Percentiles rank a stretch among this genome's conserved stretches.
phyloP scores from a whole-genome alignment of 331 rosid genomes.

The Malus hybrid region DNA sequence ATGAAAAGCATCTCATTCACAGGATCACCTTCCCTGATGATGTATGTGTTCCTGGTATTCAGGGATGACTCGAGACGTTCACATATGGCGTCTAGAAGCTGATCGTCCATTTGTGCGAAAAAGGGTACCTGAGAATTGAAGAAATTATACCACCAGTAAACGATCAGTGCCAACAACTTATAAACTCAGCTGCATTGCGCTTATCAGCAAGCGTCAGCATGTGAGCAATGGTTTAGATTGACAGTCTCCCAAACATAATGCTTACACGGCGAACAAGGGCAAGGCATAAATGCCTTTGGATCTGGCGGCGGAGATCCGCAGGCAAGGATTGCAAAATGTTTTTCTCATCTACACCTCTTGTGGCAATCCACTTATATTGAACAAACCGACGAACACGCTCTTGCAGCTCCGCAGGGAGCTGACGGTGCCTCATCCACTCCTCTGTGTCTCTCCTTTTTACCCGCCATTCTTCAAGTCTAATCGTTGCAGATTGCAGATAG shows the following conservation, averaged over 20 bases:
- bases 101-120: constrained; percentile 85
- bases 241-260: neutral
- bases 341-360: constrained; percentile 89
- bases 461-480: constrained; percentile 91
- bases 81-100: constrained; percentile 82
- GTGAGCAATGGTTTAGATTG: neutral
- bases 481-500: constrained; percentile 70
- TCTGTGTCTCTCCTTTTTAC: constrained; percentile 74
- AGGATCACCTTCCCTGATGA: constrained; percentile 75
- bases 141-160: neutral
- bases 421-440: constrained; percentile 98
- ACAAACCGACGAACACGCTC: constrained; percentile 75
- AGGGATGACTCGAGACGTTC: constrained; percentile 78
- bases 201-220: neutral
- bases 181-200: neutral
- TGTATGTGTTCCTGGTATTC: constrained; percentile 54
- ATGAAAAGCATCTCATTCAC: constrained; percentile 83
- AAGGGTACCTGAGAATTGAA: constrained; percentile 52
- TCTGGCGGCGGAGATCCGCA: constrained; percentile 70
- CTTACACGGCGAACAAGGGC: constrained; percentile 78
- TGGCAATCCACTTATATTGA: constrained; percentile 87
- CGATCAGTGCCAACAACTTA: neutral
- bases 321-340: constrained; percentile 64
- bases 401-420: constrained; percentile 67
- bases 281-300: constrained; percentile 82